Evolutionary conservation across 2,329 filamentous ascomycete genomes (phyloP), one percentile per base, ranked within the genome.

Genomic region (Hypoxylon sp.): DNA sequence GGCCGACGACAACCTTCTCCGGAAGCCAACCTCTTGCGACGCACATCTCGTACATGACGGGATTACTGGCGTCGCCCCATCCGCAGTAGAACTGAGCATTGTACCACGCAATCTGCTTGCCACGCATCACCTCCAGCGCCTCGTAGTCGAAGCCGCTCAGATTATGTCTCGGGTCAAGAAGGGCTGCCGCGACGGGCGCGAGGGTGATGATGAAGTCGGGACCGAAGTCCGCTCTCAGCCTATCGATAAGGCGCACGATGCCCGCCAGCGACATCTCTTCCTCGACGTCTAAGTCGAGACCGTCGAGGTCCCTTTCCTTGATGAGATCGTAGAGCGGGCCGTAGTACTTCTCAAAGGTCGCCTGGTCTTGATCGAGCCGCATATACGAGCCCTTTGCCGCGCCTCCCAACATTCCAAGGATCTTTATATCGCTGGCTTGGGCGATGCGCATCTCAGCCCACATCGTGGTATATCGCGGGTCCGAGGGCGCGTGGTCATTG

Each of bases 41-140:
- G 46, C 82, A 77, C 74, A 79, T 78, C 70, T 82, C 78, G 69
- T 84, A 84, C 77, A 83, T 81, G 65, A 76, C 70, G 7, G 81
- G 78, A 54, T 81, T 85, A 26, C 83, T 80, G 0, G 89, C 87
- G 50, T 88, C 87, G 3, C 91, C 91, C 92, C 92, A 95, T 0
- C 91, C 91, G 73, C 91, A 93, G 80, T 96, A 95, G 77, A 95
- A 94, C 72, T 95, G 92, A 11, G 90, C 83, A 72, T 95, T 94
- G 75, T 95, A 95, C 91, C 91, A 96, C 1, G 84, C 85, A 20
- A 95, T 90, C 65, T 90, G 84, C 14, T 76, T 74, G 0, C 89
- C 89, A 20, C 88, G 82, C 77, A 85, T 82, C 26, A 83, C 83
- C 75, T 95, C 91, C 4, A 95, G 82, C 36, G 87, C 83, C 28